phyloP scores from a whole-genome alignment of 495 filamentous ascomycete genomes.

The Aspergillus cavernicola region DNA sequence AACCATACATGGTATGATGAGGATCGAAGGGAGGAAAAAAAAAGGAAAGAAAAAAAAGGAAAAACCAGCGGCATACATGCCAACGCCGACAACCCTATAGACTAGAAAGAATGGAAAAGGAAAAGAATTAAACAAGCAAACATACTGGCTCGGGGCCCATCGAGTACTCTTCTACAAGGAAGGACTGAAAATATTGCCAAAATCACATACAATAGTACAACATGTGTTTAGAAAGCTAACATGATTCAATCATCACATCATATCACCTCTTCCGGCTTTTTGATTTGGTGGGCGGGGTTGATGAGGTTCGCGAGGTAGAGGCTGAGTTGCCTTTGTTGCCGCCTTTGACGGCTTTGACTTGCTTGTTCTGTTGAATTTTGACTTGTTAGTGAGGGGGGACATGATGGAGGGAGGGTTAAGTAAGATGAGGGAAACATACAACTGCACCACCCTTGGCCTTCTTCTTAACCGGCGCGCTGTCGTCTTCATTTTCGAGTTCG shows the following conservation, averaged over 20 bases:
- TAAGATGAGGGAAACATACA: constrained; percentile 36
- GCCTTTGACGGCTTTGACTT: constrained; percentile 55
- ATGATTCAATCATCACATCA: no score
- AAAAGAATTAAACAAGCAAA: background rate
- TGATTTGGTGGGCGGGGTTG: constrained; percentile 44
- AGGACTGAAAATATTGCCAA: background rate
- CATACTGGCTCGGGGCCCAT: background rate
- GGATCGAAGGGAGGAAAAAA: no score
- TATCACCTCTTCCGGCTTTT: constrained; percentile 47
- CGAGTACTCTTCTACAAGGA: background rate
- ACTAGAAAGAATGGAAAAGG: background rate
- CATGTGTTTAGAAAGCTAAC: no score
- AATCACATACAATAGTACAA: constrained; percentile 4
- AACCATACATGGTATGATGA: no score
- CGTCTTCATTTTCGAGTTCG: constrained; percentile 68
- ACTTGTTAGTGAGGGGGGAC: constrained; percentile 18
- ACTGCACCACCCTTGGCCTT: constrained; percentile 81
- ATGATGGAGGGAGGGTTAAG: background rate
- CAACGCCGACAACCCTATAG: no score
- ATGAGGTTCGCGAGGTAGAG: constrained; percentile 52
- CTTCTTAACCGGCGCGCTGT: constrained; percentile 85
- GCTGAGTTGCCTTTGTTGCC: constrained; percentile 51
- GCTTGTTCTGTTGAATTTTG: constrained; percentile 56
- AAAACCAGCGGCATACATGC: background rate
- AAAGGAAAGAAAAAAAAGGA: background rate